phyloP scores from a whole-genome alignment of 2,329 filamentous ascomycete species.

The Chrysosporium keratinophilum region DNA sequence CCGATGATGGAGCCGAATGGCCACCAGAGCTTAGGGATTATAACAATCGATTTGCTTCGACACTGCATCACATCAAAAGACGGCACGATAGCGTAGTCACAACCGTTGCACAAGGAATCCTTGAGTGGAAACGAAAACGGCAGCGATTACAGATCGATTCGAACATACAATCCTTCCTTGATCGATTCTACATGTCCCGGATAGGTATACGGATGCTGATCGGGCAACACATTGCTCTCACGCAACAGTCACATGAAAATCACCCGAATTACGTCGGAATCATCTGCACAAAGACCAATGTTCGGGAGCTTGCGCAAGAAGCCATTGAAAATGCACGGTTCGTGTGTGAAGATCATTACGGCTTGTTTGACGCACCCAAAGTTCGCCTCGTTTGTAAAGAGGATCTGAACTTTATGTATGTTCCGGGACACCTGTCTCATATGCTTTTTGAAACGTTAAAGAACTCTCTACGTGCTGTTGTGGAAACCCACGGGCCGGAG shows the following conservation, averaged over 20 bases:
- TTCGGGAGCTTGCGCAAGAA: conserved; percentile 86
- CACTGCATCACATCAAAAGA: conserved; percentile 86
- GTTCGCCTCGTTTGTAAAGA: conserved; percentile 93
- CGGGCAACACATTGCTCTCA: conserved; percentile 93
- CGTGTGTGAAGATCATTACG: conserved; percentile 97
- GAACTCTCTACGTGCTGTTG: conserved; percentile 92
- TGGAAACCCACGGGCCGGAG: conserved; percentile 88
- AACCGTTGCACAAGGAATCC: conserved; percentile 92
- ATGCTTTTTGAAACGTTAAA: conserved; percentile 99
- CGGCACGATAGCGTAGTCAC: conserved; percentile 95
- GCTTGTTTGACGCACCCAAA: conserved; percentile 90
- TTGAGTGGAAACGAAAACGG: conserved; percentile 93
- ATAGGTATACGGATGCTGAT: conserved; percentile 99
- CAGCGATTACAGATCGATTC: conserved; percentile 98
- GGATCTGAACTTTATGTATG: conserved; percentile 97
- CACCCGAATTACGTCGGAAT: conserved; percentile 96
- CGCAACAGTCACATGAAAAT: conserved; percentile 77
- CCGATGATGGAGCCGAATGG: conserved; percentile 83
- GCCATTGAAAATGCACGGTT: conserved; percentile 99
- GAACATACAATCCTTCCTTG: conserved; percentile 93
- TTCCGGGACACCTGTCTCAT: conserved; percentile 94
- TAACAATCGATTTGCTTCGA: conserved; percentile 81
- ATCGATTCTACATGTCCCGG: conserved; percentile 98
- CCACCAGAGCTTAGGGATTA: conserved; percentile 89
- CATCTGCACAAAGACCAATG: conserved; percentile 97